A percentile compares a stretch with the other conserved stretches of the same genome.
Conservation (phyloP, 495 filamentous ascomycete species). For the Penicilliopsis zonata region DNA sequence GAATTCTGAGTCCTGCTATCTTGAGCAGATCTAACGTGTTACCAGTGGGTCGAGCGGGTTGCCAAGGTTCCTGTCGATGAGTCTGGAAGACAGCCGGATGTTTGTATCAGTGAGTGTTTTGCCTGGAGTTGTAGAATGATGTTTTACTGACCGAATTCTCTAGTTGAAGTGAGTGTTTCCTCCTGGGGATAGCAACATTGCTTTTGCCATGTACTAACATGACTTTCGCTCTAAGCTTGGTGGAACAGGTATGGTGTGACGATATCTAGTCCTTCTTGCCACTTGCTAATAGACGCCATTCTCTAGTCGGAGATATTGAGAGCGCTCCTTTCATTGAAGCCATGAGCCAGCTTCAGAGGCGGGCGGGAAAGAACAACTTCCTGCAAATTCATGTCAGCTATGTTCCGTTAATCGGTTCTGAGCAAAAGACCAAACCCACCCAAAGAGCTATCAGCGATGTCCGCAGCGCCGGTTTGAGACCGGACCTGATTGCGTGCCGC, state of each 20-base stretch:
- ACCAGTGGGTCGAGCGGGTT: conserved; percentile 63
- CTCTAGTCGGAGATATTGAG: conserved; percentile 62
- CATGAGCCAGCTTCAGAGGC: conserved; percentile 50
- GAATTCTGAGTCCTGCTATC: background rate
- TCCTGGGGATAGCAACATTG: background rate
- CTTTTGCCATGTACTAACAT: conserved; percentile 2
- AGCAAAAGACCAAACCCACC: conserved; percentile 96
- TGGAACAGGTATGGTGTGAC: conserved; percentile 29
- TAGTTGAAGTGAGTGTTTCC: conserved; percentile 24
- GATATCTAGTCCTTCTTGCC: background rate
- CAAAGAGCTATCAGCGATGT: conserved; percentile 78
- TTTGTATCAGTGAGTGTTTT: conserved; percentile 82
- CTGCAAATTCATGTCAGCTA: conserved; percentile 66
- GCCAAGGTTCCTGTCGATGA: conserved; percentile 82
- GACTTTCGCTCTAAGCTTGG: conserved; percentile 26
- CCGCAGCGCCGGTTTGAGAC: conserved; percentile 68
- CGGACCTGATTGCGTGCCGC: conserved; percentile 92
- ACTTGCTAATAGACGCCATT: background rate
- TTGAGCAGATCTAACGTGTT: background rate
- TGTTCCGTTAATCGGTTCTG: conserved; percentile 52
- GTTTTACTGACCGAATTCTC: conserved; percentile 5
- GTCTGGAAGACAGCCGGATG: conserved; percentile 67
- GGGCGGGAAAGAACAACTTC: conserved; percentile 59
- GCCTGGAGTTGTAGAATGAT: conserved; percentile 22
- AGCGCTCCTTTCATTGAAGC: conserved; percentile 70